Evolutionary conservation across 2,329 filamentous ascomycete genomes (phyloP), one percentile per base, ranked within the genome.

Genomic region (Stachybotrys echinatus): DNA sequence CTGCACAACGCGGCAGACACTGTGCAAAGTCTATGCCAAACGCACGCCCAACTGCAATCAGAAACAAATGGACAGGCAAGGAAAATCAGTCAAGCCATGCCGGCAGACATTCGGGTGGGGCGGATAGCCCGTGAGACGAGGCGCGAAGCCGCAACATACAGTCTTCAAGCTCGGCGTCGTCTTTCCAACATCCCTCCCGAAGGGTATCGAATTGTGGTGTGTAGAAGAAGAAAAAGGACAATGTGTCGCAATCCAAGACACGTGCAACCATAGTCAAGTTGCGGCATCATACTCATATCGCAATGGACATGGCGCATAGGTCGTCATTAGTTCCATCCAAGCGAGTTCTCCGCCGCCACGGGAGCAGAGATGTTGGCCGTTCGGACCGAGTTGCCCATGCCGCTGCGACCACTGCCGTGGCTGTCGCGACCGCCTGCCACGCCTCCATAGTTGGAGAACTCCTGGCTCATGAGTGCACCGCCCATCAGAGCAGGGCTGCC

Each of bases 331-430:
- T 95, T 95, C 92, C 92, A 96, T 61, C 92, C 92, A 57, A 96
- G 81, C 47, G 90, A 95, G 78, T 96, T 96, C 75, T 95, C 91
- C 4, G 91, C 87, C 68, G 92, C 92, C 55, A 96, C 88, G 4
- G 92, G 92, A 31, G 89, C 89, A 54, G 89, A 95, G 66, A 96
- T 96, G 69, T 86, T 76, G 42, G 78, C 77, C 4, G 78, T 81
- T 45, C 80, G 75, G 20, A 69, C 77, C 38, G 78, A 81, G 67
- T 75, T 74, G 59, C 72, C 72, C 66, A 71, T 74, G 48, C 74
- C 76, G 58, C 76, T 69, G 47, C 73, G 74, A 53, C 87, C 87
- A 65, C 88, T 92, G 58, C 79, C 81, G 49, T 86, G 82, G 60
- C 81, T 84, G 65, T 83, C 76, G 50, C 71, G 74, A 21, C 69